These are phyloP conservation scores for Pyrenophora teres DNA, from an alignment of 2,329 filamentous ascomycete species.

Conservation along the genomic window DNA sequence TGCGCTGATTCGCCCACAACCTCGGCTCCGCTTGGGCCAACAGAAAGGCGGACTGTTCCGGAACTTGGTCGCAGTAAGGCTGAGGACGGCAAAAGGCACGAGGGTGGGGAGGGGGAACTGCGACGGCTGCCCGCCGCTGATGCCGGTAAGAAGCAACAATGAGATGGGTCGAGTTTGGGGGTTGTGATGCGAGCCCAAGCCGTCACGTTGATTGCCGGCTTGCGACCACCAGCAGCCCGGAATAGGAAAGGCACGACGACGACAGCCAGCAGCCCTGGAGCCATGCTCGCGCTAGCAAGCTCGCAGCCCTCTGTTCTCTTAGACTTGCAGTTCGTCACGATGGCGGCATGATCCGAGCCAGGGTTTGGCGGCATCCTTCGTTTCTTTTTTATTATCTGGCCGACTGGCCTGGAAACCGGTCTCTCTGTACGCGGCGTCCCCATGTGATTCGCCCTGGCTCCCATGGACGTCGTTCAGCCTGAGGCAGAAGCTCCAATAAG, in stretches of 20 bases:
- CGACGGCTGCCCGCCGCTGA: slow-evolving; percentile 18
- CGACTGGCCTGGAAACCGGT: slow-evolving; percentile 29
- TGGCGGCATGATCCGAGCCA: slow-evolving; percentile 41
- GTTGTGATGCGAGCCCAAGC: slow-evolving; percentile 11
- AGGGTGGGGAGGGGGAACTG: slow-evolving; percentile 11
- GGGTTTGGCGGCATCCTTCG: slow-evolving; percentile 34
- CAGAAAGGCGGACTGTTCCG: slow-evolving; percentile 36
- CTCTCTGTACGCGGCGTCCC: slow-evolving; percentile 28
- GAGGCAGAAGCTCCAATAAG: slow-evolving; percentile 41
- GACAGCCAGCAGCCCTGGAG: slow-evolving; percentile 11
- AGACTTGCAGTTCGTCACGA: slow-evolving; percentile 24
- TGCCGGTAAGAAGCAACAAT: slow-evolving; percentile 14
- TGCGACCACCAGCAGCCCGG: slow-evolving; percentile 14
- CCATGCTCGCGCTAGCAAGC: slow-evolving; percentile 22
- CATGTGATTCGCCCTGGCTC: slow-evolving; percentile 36
- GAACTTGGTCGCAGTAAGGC: slow-evolving; percentile 35
- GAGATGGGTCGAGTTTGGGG: slow-evolving; percentile 9
- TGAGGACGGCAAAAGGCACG: slow-evolving; percentile 25
- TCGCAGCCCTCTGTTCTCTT: slow-evolving; percentile 27
- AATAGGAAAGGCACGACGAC: slow-evolving; percentile 28
- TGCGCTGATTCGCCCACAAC: slow-evolving; percentile 32
- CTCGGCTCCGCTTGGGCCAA: slow-evolving; percentile 32
- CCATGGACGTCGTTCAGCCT: slow-evolving; percentile 33
- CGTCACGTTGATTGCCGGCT: slow-evolving; percentile 12
- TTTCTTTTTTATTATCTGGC: slow-evolving; percentile 41